Evolutionary conservation across 2,329 filamentous ascomycete genomes (phyloP), one percentile per base, ranked within the genome.

Genomic region (Neocucurbitaria cava): DNA sequence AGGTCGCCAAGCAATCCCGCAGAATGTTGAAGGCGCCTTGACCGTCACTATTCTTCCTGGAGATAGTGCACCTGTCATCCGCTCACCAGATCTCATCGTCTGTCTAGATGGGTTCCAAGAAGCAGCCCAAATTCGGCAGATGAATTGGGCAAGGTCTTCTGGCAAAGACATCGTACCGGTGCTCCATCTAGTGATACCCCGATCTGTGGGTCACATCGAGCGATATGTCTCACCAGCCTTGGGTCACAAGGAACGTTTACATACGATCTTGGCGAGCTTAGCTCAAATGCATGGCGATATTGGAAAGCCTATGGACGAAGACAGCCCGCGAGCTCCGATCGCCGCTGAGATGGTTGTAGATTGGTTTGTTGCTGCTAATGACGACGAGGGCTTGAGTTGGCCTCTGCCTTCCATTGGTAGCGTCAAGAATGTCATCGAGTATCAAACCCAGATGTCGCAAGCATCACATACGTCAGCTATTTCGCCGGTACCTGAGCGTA

Each of bases 141-240:
- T 65, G 17, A 60, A 55, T 3, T 73, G 68, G 66, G 66, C 63
- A 15, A 33, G 28, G 7, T 65, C 66, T 17, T 54, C 65, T 11
- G 58, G 63, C 23, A 44, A 47, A 7, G 48, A 58, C 5, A 23
- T 52, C 8, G 58, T 68, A 6, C 74, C 73, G 5, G 46, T 79
- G 3, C 56, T 80, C 9, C 72, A 75, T 21, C 61, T 80, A 1
- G 74, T 80, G 1, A 73, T 79, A 28, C 76, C 78, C 1, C 65
- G 70, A 33, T 72, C 78, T 0, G 62, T 80, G 3, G 77, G 80
- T 49, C 80, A 82, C 57, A 74, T 81, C 44, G 74, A 80, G 49
- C 70, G 70, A 9, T 79, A 76, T 45, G 52, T 81, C 5, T 57
- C 62, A 3, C 21, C 58, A 10, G 56, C 54, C 1, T 26, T 68